Conservation (phyloP, 1,284 basidiomycete genomes). For the Pascua guehoae region DNA sequence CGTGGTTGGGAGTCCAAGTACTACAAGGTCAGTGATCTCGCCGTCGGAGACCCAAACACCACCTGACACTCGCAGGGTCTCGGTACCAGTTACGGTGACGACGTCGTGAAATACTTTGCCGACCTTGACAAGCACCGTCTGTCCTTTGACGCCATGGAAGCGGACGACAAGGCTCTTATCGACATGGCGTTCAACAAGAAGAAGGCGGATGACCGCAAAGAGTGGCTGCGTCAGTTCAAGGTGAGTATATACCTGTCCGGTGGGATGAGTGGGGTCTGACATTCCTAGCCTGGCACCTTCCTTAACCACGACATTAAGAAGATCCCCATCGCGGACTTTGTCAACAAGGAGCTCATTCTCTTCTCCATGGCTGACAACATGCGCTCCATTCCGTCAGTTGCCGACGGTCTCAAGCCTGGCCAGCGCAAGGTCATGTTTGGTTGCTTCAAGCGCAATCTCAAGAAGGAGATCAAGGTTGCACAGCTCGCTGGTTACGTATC, state of each 20-base stretch:
- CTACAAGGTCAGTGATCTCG: conserved; percentile 69
- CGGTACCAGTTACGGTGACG: conserved; percentile 83
- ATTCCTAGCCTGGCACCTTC: conserved; percentile 78
- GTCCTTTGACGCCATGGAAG: conserved; percentile 75
- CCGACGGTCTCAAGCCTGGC: conserved; percentile 97
- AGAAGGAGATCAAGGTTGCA: conserved; percentile 91
- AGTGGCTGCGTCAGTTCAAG: conserved; percentile 93
- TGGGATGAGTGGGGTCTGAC: not conserved
- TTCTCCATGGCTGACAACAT: conserved; percentile 99
- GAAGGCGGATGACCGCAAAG: conserved; percentile 97
- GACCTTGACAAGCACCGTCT: conserved; percentile 92
- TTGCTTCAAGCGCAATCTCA: conserved; percentile 91
- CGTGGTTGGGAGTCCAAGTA: conserved; percentile 91
- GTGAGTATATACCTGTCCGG: conserved; percentile 50
- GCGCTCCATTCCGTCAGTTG: conserved; percentile 87
- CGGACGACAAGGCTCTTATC: conserved; percentile 83
- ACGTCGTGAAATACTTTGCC: conserved; percentile 90
- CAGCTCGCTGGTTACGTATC: conserved; percentile 93
- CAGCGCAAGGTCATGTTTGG: conserved; percentile 96
- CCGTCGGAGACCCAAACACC: not conserved
- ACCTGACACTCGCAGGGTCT: conserved; percentile 64
- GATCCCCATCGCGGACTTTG: conserved; percentile 89
- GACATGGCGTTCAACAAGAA: conserved; percentile 99
- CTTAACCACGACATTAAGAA: conserved; percentile 84
- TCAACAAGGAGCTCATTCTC: conserved; percentile 96